Conservation (phyloP, 2,329 filamentous ascomycete genomes). For the Colletotrichum cereale region DNA sequence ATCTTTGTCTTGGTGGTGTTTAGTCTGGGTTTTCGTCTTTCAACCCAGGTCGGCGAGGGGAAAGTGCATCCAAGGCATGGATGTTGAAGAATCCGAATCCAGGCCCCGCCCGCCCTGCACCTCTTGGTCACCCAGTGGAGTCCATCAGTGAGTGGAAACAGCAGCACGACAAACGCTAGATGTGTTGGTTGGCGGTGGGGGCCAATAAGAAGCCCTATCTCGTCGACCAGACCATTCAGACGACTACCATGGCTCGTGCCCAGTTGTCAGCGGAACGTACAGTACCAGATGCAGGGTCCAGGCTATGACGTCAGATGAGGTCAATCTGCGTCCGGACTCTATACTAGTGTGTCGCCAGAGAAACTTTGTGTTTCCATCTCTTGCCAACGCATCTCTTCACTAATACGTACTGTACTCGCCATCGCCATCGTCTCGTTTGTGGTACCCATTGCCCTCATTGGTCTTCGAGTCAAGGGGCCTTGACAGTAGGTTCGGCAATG, state of each 20-base stretch:
- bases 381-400: not conserved
- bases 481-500: not conserved
- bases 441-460: not conserved
- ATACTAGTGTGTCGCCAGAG: not conserved
- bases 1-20: not conserved
- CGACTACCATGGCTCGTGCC: not conserved
- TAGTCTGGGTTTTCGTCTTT: not conserved
- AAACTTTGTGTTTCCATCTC: not conserved
- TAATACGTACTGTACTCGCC: too few species aligned
- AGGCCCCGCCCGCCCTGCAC: not conserved
- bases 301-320: conserved; percentile 18
- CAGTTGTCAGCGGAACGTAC: not conserved
- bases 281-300: conserved; percentile 9
- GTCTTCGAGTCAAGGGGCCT: not conserved
- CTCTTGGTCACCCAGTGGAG: not conserved
- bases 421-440: not conserved
- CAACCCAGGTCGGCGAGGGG: not conserved
- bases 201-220: not conserved
- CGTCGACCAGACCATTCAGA: not conserved
- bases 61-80: not conserved
- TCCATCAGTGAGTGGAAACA: not conserved
- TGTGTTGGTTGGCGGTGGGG: not conserved
- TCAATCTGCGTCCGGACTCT: not conserved
- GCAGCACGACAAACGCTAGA: not conserved
- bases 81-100: not conserved